phyloP scores from a whole-genome alignment of 257 asterid genomes.

The Solanum pennellii region DNA sequence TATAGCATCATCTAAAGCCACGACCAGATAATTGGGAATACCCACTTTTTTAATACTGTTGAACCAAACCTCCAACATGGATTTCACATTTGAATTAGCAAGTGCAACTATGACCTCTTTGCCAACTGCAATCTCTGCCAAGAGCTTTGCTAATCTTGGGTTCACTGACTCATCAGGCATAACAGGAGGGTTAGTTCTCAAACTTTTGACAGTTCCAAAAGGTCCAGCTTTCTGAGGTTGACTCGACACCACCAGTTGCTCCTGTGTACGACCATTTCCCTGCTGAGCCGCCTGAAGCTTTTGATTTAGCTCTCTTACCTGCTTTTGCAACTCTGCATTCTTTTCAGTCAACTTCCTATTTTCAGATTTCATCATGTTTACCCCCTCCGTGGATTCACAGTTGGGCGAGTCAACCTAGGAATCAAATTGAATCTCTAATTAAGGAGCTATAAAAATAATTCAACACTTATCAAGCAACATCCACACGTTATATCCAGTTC shows the following conservation, averaged over 20 bases:
- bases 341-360: slow-evolving; percentile 7
- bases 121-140: slow-evolving; percentile 9
- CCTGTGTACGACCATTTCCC: slow-evolving; percentile 6
- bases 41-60: slow-evolving; percentile 12
- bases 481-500: not conserved
- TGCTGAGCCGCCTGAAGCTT: slow-evolving; percentile 9
- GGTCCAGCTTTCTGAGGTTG: slow-evolving; percentile 19
- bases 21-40: slow-evolving; percentile 16
- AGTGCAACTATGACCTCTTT: slow-evolving; percentile 23
- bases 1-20: slow-evolving; percentile 14
- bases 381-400: slow-evolving; percentile 10
- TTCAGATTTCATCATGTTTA: slow-evolving; percentile 7
- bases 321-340: slow-evolving; percentile 14
- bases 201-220: slow-evolving; percentile 19
- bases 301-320: slow-evolving; percentile 8
- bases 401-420: slow-evolving; percentile 1
- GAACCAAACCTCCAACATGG: slow-evolving; percentile 18
- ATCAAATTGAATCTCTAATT: not conserved
- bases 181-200: slow-evolving; percentile 13
- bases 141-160: slow-evolving; percentile 17
- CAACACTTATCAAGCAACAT: not conserved
- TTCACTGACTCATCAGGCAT: slow-evolving; percentile 17
- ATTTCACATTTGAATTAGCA: slow-evolving; percentile 18
- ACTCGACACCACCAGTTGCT: slow-evolving; percentile 6
- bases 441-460: not conserved